These are phyloP conservation scores for Lichenothelia convexa DNA, from an alignment of 495 filamentous ascomycete species.

Conservation along the genomic window DNA sequence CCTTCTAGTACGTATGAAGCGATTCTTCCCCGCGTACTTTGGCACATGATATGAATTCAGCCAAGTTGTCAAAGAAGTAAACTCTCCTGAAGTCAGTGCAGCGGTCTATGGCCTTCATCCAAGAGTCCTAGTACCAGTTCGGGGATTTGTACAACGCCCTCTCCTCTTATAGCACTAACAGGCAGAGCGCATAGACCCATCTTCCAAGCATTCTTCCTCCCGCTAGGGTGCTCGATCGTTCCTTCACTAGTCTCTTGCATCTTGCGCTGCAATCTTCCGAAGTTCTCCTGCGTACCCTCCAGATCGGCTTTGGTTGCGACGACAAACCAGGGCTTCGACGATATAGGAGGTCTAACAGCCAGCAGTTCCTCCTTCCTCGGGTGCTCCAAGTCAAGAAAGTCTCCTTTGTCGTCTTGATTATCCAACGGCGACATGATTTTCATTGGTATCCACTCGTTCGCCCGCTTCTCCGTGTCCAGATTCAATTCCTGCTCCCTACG, in stretches of 20 bases:
- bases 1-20: too few species aligned
- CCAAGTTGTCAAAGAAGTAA: too few species aligned
- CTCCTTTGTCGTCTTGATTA: not conserved
- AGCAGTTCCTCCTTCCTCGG: slow-evolving; percentile 12
- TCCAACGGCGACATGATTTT: slow-evolving; percentile 1
- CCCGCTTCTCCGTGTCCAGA: slow-evolving; percentile 27
- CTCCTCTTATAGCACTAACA: slow-evolving; percentile 69
- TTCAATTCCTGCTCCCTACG: slow-evolving; percentile 41
- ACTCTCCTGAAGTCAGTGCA: too few species aligned
- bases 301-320: slow-evolving; percentile 91
- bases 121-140: slow-evolving; percentile 60
- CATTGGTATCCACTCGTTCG: slow-evolving; percentile 5
- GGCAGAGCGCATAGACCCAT: slow-evolving; percentile 52
- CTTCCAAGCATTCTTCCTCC: slow-evolving; percentile 46
- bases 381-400: slow-evolving; percentile 3
- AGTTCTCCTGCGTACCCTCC: slow-evolving; percentile 60
- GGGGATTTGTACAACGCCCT: slow-evolving; percentile 64
- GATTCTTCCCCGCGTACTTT: too few species aligned
- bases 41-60: too few species aligned
- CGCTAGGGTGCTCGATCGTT: slow-evolving; percentile 47
- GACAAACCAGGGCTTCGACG: slow-evolving; percentile 89
- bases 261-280: slow-evolving; percentile 46
- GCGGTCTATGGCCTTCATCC: too few species aligned
- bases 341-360: slow-evolving; percentile 43
- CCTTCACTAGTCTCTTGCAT: slow-evolving; percentile 40